Evolutionary conservation across 345 rosid genomes (phyloP), one percentile per base, ranked within the genome.

Genomic region (Moricandia arvensis): DNA sequence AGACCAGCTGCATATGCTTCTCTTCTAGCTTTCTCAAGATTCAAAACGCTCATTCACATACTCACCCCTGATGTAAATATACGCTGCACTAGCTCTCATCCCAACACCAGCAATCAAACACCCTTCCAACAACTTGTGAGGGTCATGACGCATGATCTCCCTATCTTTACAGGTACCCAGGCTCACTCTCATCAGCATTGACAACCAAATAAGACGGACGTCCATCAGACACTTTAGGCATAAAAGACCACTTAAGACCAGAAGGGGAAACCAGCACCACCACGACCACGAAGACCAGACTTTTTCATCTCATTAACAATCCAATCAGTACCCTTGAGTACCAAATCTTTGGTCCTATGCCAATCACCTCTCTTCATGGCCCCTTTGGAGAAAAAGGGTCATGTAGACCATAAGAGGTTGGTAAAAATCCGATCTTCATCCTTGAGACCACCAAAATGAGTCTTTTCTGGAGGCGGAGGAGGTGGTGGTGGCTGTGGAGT

Each of bases 131-230:
- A 96, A 76, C 77, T 96, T 96, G 82, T 96, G 99, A 41, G 98
- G 99, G 80, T 96, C 98, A 53, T 91, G 99, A 43, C 97, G 88
- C 98, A 93, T 89, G 66, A 96, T 93, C 67, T 93, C 99, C 85
- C 98, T 88, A 73, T 96, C 99, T 80, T 93, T 96, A 75, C 99
- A 93, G 66, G 99, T 96, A 71, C 97, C 97, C 98, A n/a, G 99
- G 99, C 83, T 96, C 99, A 89, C 99, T 96, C 86, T 96, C 99
- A 88, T 96, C 98, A 31, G 96, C 99, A 62, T 93, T 93, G 35
- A 96, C 98, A 69, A 93, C 99, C 74, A 96, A 93, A 84, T 93
- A 96, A 17, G 97, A 91, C 0, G 99, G 99, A 43, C 97, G 99
- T 0, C 98, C 96, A 79, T 93, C 99, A 58, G 98, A 93, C 33